These are phyloP conservation scores for Bolboschoenus planiculmis DNA, from an alignment of 176 grass and related monocot species.

Conservation along the genomic window DNA sequence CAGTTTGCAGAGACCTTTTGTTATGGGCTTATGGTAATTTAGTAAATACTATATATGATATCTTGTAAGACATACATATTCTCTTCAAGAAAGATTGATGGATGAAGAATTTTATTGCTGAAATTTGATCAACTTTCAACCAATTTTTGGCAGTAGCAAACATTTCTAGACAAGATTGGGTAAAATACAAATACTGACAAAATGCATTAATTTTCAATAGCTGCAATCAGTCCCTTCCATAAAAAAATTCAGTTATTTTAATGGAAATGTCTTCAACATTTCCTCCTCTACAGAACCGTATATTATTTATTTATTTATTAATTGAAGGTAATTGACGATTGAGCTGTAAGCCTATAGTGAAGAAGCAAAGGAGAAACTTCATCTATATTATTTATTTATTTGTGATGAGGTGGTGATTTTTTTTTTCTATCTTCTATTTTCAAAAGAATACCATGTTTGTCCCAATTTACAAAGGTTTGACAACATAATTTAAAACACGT, in stretches of 20 bases:
- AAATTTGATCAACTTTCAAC: not conserved
- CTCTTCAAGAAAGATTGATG: not conserved
- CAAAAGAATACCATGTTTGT: not conserved
- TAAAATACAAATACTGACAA: not conserved
- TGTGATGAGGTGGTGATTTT: not conserved
- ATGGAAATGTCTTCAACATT: not conserved
- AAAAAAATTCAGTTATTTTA: not conserved
- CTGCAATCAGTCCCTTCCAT: not conserved
- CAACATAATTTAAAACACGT: not conserved
- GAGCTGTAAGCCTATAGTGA: not conserved
- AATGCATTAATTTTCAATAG: not conserved
- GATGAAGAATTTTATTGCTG: not conserved
- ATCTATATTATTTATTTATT: not conserved
- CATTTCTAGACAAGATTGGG: not conserved
- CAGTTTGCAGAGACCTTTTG: not conserved
- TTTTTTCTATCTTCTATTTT: not conserved
- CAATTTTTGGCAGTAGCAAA: not conserved
- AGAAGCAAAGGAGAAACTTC: not conserved
- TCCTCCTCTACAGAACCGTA: not conserved
- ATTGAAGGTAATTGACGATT: not conserved
- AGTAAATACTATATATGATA: not conserved
- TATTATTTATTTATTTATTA: not conserved
- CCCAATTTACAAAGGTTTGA: not conserved
- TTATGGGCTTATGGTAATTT: not conserved
- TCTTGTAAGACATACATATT: not conserved